Evolutionary conservation across 371 early-diverging fungal species (phyloP), one percentile per base, ranked within the genome.

Genomic region (Mortierella polycephala): DNA sequence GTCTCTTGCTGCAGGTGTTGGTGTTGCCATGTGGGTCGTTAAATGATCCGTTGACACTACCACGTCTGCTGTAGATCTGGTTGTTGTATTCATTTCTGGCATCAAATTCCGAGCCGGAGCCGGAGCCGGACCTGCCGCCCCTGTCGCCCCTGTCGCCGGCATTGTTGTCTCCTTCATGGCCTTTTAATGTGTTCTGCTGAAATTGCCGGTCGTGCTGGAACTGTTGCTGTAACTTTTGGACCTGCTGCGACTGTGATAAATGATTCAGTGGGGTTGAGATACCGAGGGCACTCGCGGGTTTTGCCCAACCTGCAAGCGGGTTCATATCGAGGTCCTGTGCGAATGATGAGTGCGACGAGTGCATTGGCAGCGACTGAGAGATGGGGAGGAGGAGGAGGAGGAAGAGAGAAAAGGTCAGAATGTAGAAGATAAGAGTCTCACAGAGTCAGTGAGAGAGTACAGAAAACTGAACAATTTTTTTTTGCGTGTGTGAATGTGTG

Each of bases 261-360:
- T 77, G 56, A n/a, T 51, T 59, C 45, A 77, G 20, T 12, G 77
- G 69, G 61, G 68, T 68, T 23, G 72, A 60, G 18, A 77, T 56
- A 8, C 77, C 77, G 23, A 77, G 69, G 1, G 72, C 66, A 30
- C 56, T 72, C 11, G 73, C 72, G 40, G 79, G 79, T 53, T 77
- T 71, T 50, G 79, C 64, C 79, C 79, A 77, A 53, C 69, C 54
- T 2, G 68, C 44, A 7, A 69, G 79, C 12, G 77, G 77, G 58
- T 72, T 65, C 56, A 77, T 50, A 64, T 77, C 79, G 46, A 77
- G 62, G 3, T 68, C 72, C 12, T 59, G 72, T 4, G 64, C 55
- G 18, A 77, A 67, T 6, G 77, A 39, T 10, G 57, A 37, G 7
- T 62, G 67, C 41, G 72, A 57, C 16, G 72, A 16, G 50, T 73